phyloP scores from a whole-genome alignment of 2,329 filamentous ascomycete genomes.

The Arthrobotrys musiformis region DNA sequence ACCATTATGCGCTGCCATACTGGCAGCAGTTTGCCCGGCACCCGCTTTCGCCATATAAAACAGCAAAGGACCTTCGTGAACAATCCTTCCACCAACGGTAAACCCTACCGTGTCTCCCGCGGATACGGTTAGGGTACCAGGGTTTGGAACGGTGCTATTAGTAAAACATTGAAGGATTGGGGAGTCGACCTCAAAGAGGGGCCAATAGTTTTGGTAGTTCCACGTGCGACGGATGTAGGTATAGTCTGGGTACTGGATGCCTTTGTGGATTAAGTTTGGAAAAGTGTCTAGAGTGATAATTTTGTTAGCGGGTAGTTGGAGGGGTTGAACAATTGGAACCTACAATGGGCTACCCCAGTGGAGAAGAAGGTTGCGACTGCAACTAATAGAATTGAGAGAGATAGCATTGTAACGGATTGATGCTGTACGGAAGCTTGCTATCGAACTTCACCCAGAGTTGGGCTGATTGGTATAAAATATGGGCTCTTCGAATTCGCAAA shows the following conservation, averaged over 20 bases:
- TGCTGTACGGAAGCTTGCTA: background rate
- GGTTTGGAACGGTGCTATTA: constrained; percentile 62
- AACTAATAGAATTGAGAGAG: background rate
- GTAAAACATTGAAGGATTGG: constrained; percentile 65
- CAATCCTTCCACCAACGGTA: constrained; percentile 56
- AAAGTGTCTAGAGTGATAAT: constrained; percentile 57
- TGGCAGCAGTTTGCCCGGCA: constrained; percentile 56
- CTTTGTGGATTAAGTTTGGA: constrained; percentile 64
- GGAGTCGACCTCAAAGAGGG: constrained; percentile 63
- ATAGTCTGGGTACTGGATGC: constrained; percentile 63
- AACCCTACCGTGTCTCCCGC: constrained; percentile 58
- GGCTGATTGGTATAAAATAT: background rate
- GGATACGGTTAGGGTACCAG: constrained; percentile 62
- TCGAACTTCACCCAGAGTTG: background rate
- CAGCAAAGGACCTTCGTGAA: constrained; percentile 65
- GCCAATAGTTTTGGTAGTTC: constrained; percentile 63
- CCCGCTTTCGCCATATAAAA: constrained; percentile 63
- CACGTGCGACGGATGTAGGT: constrained; percentile 65
- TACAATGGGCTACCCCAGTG: constrained; percentile 48
- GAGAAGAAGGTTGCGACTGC: constrained; percentile 48
- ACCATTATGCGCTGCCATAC: constrained; percentile 61
- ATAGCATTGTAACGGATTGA: background rate
- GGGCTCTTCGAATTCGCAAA: too few relatives aligned
- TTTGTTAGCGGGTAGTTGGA: background rate
- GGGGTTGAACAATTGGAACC: background rate